These are phyloP conservation scores for Daedalea quercina DNA, from an alignment of 768 basidiomycete genomes.

Conservation along the genomic window DNA sequence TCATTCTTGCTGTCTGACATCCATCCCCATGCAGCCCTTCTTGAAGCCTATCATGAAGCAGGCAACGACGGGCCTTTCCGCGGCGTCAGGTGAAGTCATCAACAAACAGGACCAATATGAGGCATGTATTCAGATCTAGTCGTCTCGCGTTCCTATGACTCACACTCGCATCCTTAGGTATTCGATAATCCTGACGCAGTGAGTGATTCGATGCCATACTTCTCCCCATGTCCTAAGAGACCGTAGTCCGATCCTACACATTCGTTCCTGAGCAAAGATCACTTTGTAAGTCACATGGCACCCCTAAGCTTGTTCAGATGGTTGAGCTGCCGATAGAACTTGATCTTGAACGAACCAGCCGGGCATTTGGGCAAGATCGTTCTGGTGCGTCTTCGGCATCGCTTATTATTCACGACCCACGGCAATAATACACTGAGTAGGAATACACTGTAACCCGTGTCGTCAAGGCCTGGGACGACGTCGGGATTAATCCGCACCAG, in stretches of 20 bases:
- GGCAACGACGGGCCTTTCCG: constrained; percentile 55
- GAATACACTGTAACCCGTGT: constrained; percentile 61
- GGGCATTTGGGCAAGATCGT: constrained; percentile 67
- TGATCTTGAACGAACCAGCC: constrained; percentile 79
- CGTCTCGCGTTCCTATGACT: background rate
- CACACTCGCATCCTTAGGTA: constrained; percentile 27
- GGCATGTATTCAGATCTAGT: constrained; percentile 22
- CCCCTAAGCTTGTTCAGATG: background rate
- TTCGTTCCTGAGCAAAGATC: constrained; percentile 85
- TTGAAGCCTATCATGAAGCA: constrained; percentile 72
- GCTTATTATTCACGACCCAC: background rate
- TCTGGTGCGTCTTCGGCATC: constrained; percentile 33
- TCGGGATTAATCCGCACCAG: constrained; percentile 46
- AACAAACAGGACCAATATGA: constrained; percentile 78
- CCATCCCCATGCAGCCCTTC: constrained; percentile 74
- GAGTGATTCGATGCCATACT: constrained; percentile 13
- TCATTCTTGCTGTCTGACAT: constrained; percentile 72
- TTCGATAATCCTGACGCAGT: constrained; percentile 81
- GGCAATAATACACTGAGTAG: constrained; percentile 24
- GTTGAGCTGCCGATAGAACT: constrained; percentile 38
- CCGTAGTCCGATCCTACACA: constrained; percentile 78
- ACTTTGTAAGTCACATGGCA: constrained; percentile 53
- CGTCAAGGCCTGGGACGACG: constrained; percentile 78
- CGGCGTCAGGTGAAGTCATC: constrained; percentile 71
- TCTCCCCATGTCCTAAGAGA: background rate